Conservation (phyloP, 2,329 filamentous ascomycete species). For the Venturia pyrina region DNA sequence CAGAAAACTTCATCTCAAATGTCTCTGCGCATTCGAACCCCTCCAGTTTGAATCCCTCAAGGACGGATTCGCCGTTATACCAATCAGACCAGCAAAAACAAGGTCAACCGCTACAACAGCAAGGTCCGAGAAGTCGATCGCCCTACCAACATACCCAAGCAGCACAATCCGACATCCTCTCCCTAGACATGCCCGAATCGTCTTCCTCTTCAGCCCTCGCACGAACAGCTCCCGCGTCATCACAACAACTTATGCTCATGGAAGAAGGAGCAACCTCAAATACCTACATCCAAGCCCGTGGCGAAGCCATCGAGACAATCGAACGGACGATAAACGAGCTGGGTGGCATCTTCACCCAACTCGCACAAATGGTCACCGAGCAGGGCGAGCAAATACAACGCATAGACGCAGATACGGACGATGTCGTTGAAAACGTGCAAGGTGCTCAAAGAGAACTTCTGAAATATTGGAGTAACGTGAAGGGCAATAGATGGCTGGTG, state of each 20-base stretch:
- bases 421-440: conserved; percentile 96
- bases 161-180: conserved; percentile 57
- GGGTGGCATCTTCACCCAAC: conserved; percentile 83
- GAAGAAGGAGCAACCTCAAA: conserved; percentile 65
- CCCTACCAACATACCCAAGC: conserved; percentile 37
- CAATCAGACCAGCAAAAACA: conserved; percentile 62
- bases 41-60: conserved; percentile 39
- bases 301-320: conserved; percentile 93
- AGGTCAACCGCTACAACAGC: conserved; percentile 42
- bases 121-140: conserved; percentile 27
- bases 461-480: conserved; percentile 93
- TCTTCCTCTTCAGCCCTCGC: conserved; percentile 32
- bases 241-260: conserved; percentile 78
- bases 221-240: conserved; percentile 49
- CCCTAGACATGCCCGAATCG: conserved; percentile 56
- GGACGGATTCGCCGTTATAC: conserved; percentile 80
- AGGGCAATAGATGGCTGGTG: conserved; percentile 90
- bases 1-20: conserved; percentile 91
- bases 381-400: conserved; percentile 97
- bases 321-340: conserved; percentile 91
- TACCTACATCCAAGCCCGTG: conserved; percentile 65
- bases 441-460: conserved; percentile 89
- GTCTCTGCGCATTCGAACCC: conserved; percentile 61
- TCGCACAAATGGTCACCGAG: conserved; percentile 94
- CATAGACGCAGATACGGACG: conserved; percentile 94